Base-by-base conservation (phyloP, 139 green algal genomes). In the Volvox africanus region DNA sequence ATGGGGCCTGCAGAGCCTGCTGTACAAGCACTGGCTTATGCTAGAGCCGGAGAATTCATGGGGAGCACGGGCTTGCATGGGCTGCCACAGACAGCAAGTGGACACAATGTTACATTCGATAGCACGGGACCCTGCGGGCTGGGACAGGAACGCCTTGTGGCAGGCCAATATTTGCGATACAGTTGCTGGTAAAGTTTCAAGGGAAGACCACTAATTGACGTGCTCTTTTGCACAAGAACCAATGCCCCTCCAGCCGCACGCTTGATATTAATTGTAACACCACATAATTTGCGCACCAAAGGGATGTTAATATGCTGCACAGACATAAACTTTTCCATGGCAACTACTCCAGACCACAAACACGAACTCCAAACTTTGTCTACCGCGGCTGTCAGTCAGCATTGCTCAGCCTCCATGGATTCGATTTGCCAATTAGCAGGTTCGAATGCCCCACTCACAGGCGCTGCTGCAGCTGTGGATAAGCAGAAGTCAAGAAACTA, bases 401-500 rank as follows among this genome's bases (percentile, higher is more conserved):
- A 55, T 55, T 55, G 44, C 44, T 55, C 44, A 55, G 44, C 44
- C 44, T 55, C n/a, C 80, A 86, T 73, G 30, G 32, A 19, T 81
- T 22, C 75, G 26, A 37, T 44, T 36, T 80, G 65, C 16, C 11
- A 73, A 28, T 73, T 2, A 12, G 3, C 65, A 24, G 65, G 9
- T 30, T 6, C 65, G 16, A 12, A 6, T 73, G 65, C 44, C n/a
- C 17, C 62, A 6, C 61, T 62, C 32, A 88, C 33, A 18, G 32
- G 62, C 82, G 82, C 82, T 62, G 33, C 30, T 18, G 81, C 55
- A 32, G 18, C 81, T 87, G 81, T 11, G 61, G 61, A 71, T 91
- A 94, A 19, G 24, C 67, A 9, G 87, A 88, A 14, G 67, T 77
- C 33, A 93, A 79, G 92, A 93, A 95, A 78, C n/a, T 81, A 77